Percentiles rank a stretch among this genome's conserved stretches.
Evolutionary conservation across 495 filamentous ascomycete species (phyloP).

Genomic region (Amorphotheca resinae): DNA sequence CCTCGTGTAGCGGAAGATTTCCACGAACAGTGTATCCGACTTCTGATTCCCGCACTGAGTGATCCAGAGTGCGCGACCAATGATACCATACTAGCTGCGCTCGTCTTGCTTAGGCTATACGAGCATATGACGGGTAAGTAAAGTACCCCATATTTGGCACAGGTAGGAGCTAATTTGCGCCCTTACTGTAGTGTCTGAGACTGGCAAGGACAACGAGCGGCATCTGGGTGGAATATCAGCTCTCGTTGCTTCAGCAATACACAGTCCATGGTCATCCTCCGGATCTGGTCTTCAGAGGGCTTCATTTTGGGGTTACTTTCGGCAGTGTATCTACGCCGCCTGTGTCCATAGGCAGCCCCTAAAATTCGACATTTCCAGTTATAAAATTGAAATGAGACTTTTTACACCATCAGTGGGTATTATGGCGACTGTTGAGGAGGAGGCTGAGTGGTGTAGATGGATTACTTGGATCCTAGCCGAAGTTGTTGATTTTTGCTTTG

Average conservation of each 20-base stretch:
- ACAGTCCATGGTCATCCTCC: slow-evolving; percentile 44
- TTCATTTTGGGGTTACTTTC: too few species aligned
- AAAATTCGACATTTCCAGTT: too few species aligned
- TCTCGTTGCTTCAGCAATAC: slow-evolving; percentile 35
- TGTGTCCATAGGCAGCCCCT: too few species aligned
- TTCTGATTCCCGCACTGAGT: slow-evolving; percentile 36
- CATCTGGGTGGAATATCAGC: slow-evolving; percentile 27
- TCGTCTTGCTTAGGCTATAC: slow-evolving; percentile 47
- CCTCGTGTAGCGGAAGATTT: slow-evolving; percentile 34
- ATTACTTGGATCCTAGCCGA: too few species aligned
- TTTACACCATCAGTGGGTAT: too few species aligned
- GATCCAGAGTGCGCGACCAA: slow-evolving; percentile 41
- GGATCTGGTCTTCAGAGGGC: too few species aligned
- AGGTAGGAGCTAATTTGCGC: slow-evolving; percentile 27
- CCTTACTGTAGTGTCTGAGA: slow-evolving; percentile 35
- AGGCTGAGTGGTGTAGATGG: too few species aligned
- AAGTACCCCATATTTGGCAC: slow-evolving; percentile 4
- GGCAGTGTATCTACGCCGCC: too few species aligned
- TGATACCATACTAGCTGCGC: slow-evolving; percentile 47
- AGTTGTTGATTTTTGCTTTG: too few species aligned
- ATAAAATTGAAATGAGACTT: too few species aligned
- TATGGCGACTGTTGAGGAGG: too few species aligned
- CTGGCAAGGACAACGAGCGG: slow-evolving; percentile 39
- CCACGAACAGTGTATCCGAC: slow-evolving; percentile 35
- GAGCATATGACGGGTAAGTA: slow-evolving; percentile 46